phyloP scores from a whole-genome alignment of 2,329 filamentous ascomycete species.

The Phyllosticta paracitricarpa region DNA sequence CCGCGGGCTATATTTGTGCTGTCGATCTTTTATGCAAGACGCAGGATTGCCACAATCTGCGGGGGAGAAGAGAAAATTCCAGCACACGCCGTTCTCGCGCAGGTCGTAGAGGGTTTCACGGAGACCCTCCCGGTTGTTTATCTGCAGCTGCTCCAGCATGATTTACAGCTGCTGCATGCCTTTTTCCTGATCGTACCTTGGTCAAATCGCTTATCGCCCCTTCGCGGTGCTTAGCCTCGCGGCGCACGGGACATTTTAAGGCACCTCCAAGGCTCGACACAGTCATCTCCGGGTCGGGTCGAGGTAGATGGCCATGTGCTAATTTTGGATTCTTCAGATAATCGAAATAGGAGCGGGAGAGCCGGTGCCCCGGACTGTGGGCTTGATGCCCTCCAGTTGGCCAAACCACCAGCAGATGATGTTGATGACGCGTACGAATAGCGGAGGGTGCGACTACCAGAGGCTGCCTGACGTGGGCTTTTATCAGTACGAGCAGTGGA shows the following conservation, averaged over 20 bases:
- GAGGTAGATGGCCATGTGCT: neutral
- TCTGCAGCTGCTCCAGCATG: neutral
- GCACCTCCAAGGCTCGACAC: neutral
- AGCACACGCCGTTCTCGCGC: neutral
- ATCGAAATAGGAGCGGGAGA: neutral
- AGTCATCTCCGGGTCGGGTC: neutral
- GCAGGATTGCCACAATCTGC: neutral
- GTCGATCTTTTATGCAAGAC: slow-evolving; percentile 10
- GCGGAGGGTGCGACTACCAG: neutral
- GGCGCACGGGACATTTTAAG: neutral
- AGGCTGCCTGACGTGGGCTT: neutral
- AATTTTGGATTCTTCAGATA: neutral
- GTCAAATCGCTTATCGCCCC: neutral
- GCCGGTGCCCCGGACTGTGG: neutral
- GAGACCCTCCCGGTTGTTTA: neutral
- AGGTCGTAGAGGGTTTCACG: neutral
- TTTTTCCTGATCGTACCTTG: neutral
- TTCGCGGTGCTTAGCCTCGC: neutral
- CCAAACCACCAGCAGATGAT: no score
- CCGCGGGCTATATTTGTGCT: neutral
- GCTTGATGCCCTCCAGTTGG: neutral
- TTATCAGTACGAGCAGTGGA: neutral
- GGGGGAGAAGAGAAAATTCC: neutral
- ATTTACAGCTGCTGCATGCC: neutral
- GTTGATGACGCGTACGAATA: neutral